Base-by-base conservation (phyloP, 2,329 filamentous ascomycete species). In the Davidsoniella virescens region DNA sequence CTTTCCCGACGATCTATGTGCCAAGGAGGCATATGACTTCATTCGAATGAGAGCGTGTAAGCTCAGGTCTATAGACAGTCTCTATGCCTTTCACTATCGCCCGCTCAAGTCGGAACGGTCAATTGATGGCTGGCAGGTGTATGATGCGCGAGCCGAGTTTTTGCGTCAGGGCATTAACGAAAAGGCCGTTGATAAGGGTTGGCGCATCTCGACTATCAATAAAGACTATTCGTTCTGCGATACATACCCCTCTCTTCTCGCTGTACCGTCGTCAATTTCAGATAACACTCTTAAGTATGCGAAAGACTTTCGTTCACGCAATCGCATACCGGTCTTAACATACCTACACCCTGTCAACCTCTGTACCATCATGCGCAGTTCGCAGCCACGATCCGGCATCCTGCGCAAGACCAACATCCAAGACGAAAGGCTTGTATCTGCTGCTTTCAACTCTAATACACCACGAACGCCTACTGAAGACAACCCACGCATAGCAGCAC, bases 321-420 rank as follows among this genome's bases (percentile, higher is more conserved):
- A 82, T 55, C 81, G 92, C 54, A 88, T 98, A 63, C 92, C 92
- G 1, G 84, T 81, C 3, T 69, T 98, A 38, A 87, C 87, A 18
- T 98, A 98, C 64, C 77, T 95, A n/a, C 92, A 98, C 63, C 86
- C 87, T 0, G 73, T 95, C 59, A 98, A 96, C 63, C 94, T 94
- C 62, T 96, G 92, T 64, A 92, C 88, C 20, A 94, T 98, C 56
- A 95, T 90, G 2, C 76, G 92, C 61, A 94, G 87, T 61, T 94
- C 90, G 3, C 92, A 98, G 62, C 92, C 92, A 0, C 71, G 90
- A 52, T 84, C 90, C 1, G 92, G 92, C 12, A 76, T 96, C 20
- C 78, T 84, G 45, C 79, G 84, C 55, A 92, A 94, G 60, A 80
- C 90, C 41, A 96, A 88, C 59, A 85, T 94, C 29, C 92, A 98